phyloP scores from a whole-genome alignment of 345 rosid species.

The Abelmoschus esculentus region DNA sequence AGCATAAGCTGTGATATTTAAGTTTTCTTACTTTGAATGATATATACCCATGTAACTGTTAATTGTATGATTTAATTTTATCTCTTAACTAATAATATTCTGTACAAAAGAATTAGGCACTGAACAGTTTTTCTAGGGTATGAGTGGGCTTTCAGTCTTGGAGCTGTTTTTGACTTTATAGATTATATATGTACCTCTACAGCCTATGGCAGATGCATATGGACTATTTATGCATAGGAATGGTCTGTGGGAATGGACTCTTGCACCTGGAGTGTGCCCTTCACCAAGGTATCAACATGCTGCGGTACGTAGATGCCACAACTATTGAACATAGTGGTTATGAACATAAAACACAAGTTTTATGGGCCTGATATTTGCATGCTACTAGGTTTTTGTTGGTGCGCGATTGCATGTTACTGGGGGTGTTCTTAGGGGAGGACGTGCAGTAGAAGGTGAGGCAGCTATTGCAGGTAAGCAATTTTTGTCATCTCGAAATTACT shows the following conservation, averaged over 20 bases:
- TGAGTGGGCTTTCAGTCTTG: background rate
- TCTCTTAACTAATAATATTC: background rate
- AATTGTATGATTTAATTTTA: background rate
- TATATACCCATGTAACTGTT: background rate
- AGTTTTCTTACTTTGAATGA: background rate
- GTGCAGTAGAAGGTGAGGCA: slow-evolving; percentile 74
- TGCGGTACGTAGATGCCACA: slow-evolving; percentile 47
- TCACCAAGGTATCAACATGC: slow-evolving; percentile 95
- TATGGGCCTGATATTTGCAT: slow-evolving; percentile 6
- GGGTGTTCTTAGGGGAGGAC: slow-evolving; percentile 85
- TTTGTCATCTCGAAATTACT: slow-evolving; percentile 6
- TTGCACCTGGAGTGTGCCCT: slow-evolving; percentile 98
- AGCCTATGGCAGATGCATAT: slow-evolving; percentile 95
- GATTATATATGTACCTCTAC: slow-evolving; percentile 21
- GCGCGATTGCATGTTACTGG: slow-evolving; percentile 96
- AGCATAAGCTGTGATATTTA: background rate
- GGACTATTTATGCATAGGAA: slow-evolving; percentile 97
- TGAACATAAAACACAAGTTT: background rate
- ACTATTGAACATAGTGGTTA: background rate
- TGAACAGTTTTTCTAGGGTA: background rate
- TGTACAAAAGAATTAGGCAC: background rate
- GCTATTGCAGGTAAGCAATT: slow-evolving; percentile 67
- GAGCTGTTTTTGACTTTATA: slow-evolving; percentile 5
- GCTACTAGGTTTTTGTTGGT: slow-evolving; percentile 84
- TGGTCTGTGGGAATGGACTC: slow-evolving; percentile 99